These are phyloP conservation scores for Lyophyllum semitale DNA, from an alignment of 768 basidiomycete genomes.

Conservation along the genomic window DNA sequence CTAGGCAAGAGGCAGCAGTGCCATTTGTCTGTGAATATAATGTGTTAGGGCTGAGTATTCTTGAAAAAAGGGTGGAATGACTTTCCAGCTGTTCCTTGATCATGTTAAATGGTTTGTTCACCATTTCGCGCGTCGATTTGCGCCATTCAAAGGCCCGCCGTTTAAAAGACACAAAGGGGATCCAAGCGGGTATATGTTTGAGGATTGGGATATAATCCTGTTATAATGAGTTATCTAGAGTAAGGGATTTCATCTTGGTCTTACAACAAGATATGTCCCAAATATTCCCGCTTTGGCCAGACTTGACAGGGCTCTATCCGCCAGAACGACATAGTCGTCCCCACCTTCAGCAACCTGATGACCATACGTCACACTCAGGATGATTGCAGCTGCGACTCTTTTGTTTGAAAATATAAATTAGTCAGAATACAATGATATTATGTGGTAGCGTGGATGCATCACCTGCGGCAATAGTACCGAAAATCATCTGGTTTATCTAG, in stretches of 20 bases:
- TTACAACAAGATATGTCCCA: slow-evolving; percentile 42
- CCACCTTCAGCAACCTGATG: slow-evolving; percentile 33
- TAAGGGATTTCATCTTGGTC: background rate
- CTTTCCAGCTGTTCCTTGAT: slow-evolving; percentile 37
- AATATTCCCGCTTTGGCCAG: slow-evolving; percentile 40
- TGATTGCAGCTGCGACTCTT: slow-evolving; percentile 38
- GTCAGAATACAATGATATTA: background rate
- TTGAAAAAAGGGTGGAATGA: background rate
- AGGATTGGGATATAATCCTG: slow-evolving; percentile 36
- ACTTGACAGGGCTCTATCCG: slow-evolving; percentile 36
- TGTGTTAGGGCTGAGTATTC: background rate
- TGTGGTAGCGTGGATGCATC: background rate
- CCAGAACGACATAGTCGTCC: slow-evolving; percentile 41
- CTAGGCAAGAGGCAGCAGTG: slow-evolving; percentile 31
- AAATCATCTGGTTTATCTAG: slow-evolving; percentile 37
- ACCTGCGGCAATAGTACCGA: slow-evolving; percentile 37
- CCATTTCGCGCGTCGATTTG: slow-evolving; percentile 32
- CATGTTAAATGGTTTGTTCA: slow-evolving; percentile 38
- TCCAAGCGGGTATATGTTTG: slow-evolving; percentile 42
- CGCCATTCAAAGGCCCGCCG: slow-evolving; percentile 39
- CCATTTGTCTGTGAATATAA: slow-evolving; percentile 25
- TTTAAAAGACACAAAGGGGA: slow-evolving; percentile 43
- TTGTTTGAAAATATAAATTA: background rate
- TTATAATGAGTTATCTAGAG: background rate
- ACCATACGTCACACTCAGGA: slow-evolving; percentile 45